Base-by-base conservation (phyloP, 2,329 filamentous ascomycete species). In the Gaeumannomyces tritici region DNA sequence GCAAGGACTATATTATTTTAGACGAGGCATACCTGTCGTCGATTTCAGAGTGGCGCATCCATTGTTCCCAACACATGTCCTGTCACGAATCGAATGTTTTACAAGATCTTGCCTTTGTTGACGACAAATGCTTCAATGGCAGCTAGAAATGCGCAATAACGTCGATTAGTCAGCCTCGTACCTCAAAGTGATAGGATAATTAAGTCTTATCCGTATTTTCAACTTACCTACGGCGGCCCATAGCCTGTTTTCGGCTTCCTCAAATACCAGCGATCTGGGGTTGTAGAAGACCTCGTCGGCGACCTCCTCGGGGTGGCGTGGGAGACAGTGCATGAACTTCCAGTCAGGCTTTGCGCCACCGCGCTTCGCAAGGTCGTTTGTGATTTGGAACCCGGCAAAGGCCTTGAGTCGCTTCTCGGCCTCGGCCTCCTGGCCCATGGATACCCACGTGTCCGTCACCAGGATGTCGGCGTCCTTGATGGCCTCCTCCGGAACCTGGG, bases 251-350 rank as follows among this genome's bases (percentile, higher is more conserved):
- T 98, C 93, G 0, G 91, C 95, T 76, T 99, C 95, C 2, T 85
- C 86, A 77, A 97, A 99, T 4, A 98, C 95, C 29, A 99, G 79
- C 54, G 90, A 96, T 70, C 89, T 83, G 0, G 85, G 81, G 59
- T 90, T 87, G 75, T 98, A 97, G 72, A 99, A 98, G 1, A 99
- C 93, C 71, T 95, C 92, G 70, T 99, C 93, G 63, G 84, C 86
- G 42, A 99, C 95, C 77, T 99, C 95, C 74, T 99, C 93, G 0
- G 85, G 84, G 72, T 99, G 93, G 65, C 95, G 85, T 18, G 95
- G 95, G 64, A 99, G 77, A 74, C 95, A 99, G 79, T 99, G 95
- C 95, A 99, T 97, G 74, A 99, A 99, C 75, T 91, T 92, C 95
- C 95, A 99, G 66, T 84, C 83, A 18, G 89, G 81, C 74, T 95